These are phyloP conservation scores for Penicillium sp. DNA, from an alignment of 2,329 filamentous ascomycete species.

Conservation along the genomic window DNA sequence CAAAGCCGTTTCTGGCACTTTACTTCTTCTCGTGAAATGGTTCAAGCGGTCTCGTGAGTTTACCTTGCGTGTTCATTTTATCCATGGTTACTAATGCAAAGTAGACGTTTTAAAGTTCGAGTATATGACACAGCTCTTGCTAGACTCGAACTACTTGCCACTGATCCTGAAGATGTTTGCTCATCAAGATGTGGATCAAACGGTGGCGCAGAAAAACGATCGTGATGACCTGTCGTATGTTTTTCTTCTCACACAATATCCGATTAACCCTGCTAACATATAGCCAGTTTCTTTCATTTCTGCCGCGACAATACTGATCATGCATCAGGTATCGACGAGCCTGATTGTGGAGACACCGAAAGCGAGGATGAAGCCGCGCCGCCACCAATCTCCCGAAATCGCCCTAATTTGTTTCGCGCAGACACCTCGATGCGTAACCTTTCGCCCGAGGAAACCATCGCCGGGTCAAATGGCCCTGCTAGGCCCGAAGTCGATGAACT, in stretches of 20 bases:
- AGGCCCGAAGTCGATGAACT: slow-evolving; percentile 76
- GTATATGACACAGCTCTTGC: slow-evolving; percentile 86
- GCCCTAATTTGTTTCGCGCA: slow-evolving; percentile 33
- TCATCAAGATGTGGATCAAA: slow-evolving; percentile 87
- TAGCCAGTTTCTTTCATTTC: slow-evolving; percentile 79
- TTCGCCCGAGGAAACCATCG: slow-evolving; percentile 26
- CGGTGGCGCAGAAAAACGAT: slow-evolving; percentile 83
- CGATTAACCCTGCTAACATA: neutral
- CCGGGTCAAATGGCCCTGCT: slow-evolving; percentile 29
- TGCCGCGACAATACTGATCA: slow-evolving; percentile 74
- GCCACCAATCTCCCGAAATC: slow-evolving; percentile 72
- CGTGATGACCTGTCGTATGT: slow-evolving; percentile 74
- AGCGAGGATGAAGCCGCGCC: slow-evolving; percentile 74
- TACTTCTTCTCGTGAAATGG: slow-evolving; percentile 92
- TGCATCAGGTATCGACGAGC: slow-evolving; percentile 35
- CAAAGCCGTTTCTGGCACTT: slow-evolving; percentile 86
- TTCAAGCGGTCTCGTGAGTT: slow-evolving; percentile 86
- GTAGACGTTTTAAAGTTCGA: slow-evolving; percentile 92
- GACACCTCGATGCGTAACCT: slow-evolving; percentile 25
- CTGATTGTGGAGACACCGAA: slow-evolving; percentile 36
- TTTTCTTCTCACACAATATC: slow-evolving; percentile 7
- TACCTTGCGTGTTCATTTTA: no score
- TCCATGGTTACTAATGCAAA: slow-evolving; percentile 11
- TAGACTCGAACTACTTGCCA: slow-evolving; percentile 94
- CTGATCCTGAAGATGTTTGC: slow-evolving; percentile 91